These are phyloP conservation scores for Thelonectria discophora DNA, from an alignment of 2,329 filamentous ascomycete species.

Conservation along the genomic window DNA sequence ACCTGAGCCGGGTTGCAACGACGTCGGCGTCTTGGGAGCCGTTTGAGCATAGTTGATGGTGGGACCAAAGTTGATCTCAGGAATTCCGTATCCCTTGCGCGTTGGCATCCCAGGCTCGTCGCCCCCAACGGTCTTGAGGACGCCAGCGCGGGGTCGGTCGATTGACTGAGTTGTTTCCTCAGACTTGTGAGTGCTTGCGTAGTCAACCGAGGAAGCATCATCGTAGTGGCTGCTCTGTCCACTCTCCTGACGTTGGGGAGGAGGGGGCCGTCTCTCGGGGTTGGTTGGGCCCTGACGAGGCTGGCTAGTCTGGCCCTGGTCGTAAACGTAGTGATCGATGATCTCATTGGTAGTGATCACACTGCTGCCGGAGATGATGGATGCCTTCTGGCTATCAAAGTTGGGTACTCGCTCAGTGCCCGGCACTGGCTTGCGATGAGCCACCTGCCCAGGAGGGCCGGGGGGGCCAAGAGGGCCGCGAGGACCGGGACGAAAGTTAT, in stretches of 20 bases:
- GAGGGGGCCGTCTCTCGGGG: constrained; percentile 38
- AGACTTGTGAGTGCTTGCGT: constrained; percentile 39
- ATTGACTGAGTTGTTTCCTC: constrained; percentile 49
- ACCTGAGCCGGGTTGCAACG: constrained; percentile 19
- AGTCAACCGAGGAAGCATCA: constrained; percentile 60
- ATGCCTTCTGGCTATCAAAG: constrained; percentile 34
- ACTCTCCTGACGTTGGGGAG: constrained; percentile 38
- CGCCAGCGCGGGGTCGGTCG: constrained; percentile 78
- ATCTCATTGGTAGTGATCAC: constrained; percentile 50
- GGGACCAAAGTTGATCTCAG: constrained; percentile 84
- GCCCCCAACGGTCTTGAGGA: constrained; percentile 80
- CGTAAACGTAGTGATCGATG: constrained; percentile 50
- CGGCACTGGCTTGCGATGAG: constrained; percentile 45
- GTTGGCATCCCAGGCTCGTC: constrained; percentile 43
- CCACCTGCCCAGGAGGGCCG: constrained; percentile 37
- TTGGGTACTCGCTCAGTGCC: constrained; percentile 40
- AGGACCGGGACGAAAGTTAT: constrained; percentile 31
- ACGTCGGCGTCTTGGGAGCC: constrained; percentile 43
- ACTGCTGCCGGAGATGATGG: constrained; percentile 40
- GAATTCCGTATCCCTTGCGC: constrained; percentile 64
- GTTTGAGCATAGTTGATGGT: constrained; percentile 72
- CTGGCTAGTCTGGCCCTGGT: constrained; percentile 41
- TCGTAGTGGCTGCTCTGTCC: constrained; percentile 63
- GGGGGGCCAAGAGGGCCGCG: constrained; percentile 13
- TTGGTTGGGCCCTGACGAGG: constrained; percentile 31